Percentiles rank a stretch among this genome's conserved stretches.
phyloP scores from a whole-genome alignment of 768 basidiomycete species.

The Daedaleopsis sinensis region DNA sequence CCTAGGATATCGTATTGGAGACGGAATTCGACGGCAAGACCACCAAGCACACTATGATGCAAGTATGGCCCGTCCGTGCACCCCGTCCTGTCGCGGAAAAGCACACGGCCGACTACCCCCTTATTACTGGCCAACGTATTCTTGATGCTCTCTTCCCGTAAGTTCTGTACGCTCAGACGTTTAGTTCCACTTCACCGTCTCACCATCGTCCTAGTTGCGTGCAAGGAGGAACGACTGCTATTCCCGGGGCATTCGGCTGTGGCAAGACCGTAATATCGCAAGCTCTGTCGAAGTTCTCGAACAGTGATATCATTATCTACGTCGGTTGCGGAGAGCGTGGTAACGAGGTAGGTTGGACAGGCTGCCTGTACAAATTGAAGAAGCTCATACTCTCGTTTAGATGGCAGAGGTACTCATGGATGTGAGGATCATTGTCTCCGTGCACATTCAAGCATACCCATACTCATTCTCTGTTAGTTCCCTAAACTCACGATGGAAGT shows the following conservation, averaged over 20 bases:
- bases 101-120: slow-evolving; percentile 87
- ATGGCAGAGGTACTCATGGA: slow-evolving; percentile 99
- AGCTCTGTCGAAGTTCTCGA: slow-evolving; percentile 97
- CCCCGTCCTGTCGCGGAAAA: slow-evolving; percentile 97
- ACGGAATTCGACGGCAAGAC: slow-evolving; percentile 97
- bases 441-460: neutral
- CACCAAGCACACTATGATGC: slow-evolving; percentile 94
- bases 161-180: slow-evolving; percentile 32
- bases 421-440: slow-evolving; percentile 42
- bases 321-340: slow-evolving; percentile 99
- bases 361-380: neutral
- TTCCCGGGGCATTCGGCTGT: slow-evolving; percentile 98
- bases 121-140: slow-evolving; percentile 96
- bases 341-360: slow-evolving; percentile 68
- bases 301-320: slow-evolving; percentile 99
- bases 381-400: slow-evolving; percentile 37
- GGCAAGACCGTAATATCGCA: slow-evolving; percentile 99
- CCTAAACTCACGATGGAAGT: slow-evolving; percentile 93
- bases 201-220: slow-evolving; percentile 65
- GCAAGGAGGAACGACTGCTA: slow-evolving; percentile 95
- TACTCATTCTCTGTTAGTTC: slow-evolving; percentile 49
- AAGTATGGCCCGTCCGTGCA: slow-evolving; percentile 98
- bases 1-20: slow-evolving; percentile 90
- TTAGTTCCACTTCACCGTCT: neutral
- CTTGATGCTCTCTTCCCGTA: slow-evolving; percentile 96